Conservation (phyloP, 2,329 filamentous ascomycete genomes). For the Stenocarpella maydis region DNA sequence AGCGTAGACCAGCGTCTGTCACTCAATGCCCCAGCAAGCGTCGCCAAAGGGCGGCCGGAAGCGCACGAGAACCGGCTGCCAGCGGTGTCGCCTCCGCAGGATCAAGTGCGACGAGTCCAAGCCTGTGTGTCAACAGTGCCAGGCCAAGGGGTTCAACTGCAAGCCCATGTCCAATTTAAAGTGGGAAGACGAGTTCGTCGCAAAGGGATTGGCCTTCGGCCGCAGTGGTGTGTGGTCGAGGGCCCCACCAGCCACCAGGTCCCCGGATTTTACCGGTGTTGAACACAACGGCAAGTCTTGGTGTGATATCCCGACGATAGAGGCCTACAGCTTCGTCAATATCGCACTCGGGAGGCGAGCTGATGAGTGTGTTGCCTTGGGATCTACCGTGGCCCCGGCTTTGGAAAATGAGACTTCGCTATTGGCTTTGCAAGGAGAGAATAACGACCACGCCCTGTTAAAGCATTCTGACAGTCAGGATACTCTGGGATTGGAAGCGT, state of each 20-base stretch:
- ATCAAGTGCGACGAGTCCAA: slow-evolving; percentile 32
- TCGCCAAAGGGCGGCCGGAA: neutral
- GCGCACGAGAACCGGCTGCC: slow-evolving; percentile 27
- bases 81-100: slow-evolving; percentile 30
- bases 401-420: neutral
- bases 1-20: neutral
- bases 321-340: slow-evolving; percentile 35
- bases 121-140: slow-evolving; percentile 32
- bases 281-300: neutral
- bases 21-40: slow-evolving; percentile 5
- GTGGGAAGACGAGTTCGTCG: slow-evolving; percentile 48
- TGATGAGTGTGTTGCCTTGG: neutral
- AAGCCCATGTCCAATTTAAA: slow-evolving; percentile 33
- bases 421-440: neutral
- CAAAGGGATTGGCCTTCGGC: slow-evolving; percentile 51
- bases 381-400: too few relatives aligned
- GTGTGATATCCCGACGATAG: slow-evolving; percentile 33
- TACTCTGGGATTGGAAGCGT: neutral
- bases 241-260: slow-evolving; percentile 35
- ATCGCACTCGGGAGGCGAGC: neutral
- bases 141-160: slow-evolving; percentile 14
- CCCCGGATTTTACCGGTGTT: slow-evolving; percentile 26
- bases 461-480: neutral
- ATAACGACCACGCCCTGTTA: neutral
- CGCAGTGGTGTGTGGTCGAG: slow-evolving; percentile 51